Base-by-base conservation (phyloP, 371 early-diverging fungal genomes). In the Mortierella sp. region DNA sequence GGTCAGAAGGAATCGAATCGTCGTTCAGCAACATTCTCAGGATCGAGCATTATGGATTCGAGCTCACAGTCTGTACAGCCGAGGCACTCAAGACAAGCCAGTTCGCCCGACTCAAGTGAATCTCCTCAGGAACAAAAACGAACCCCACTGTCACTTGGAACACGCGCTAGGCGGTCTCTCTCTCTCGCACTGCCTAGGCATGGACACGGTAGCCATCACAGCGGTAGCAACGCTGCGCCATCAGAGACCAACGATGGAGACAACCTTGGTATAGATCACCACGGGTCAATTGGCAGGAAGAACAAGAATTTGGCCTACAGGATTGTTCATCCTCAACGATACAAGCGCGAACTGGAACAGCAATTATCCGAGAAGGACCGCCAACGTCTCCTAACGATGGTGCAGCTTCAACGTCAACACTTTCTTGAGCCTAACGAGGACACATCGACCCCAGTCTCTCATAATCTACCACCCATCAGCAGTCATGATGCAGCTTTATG, bases 291-390 rank as follows among this genome's bases (percentile, higher is more conserved):
- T 0, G 54, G 48, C 29, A 56, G 43, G 28, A 61, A 54, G 31
- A 52, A 62, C 50, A 57, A 57, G 48, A 74, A 68, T 19, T 54
- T 76, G 29, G 60, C 68, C 51, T 76, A 68, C 51, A 54, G 69
- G 51, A 68, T 76, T 28, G 76, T 61, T 16, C 76, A 76, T 24
- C 76, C 76, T 29, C 76, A 68, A 40, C 60, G 76, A 3, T 76
- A 76, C 58, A 76, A 65, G 28, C 76, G 76, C 8, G 69, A 68
- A 50, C 24, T 68, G 46, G 69, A 63, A 46, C 62, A 76, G 22
- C 61, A 76, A 22, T 22, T 48, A 6, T 39, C 60, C 16, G 62
- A 63, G 3, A 57, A 61, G 24, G 76, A 68, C 27, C 65, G 58
- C 0, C 61, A 65, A 51, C 62, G 76, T 4, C 57, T 68, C 39